Conservation (phyloP, 2,329 filamentous ascomycete genomes). For the Pseudogymnoascus sp. region DNA sequence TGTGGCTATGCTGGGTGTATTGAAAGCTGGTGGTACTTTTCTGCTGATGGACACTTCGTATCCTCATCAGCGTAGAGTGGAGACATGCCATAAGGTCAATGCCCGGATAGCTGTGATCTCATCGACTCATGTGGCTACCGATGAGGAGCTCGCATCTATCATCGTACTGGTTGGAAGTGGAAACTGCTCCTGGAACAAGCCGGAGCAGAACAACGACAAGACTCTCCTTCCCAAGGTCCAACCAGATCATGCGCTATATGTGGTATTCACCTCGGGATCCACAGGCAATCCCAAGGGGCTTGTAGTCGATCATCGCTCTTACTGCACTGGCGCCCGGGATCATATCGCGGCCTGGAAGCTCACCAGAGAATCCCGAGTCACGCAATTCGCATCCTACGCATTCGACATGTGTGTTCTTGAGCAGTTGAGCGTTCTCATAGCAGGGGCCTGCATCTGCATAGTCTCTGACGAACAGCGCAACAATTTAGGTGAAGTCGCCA, state of each 20-base stretch:
- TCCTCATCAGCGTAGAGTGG: constrained; percentile 21
- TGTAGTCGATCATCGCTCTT: constrained; percentile 15
- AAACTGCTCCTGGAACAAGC: not conserved
- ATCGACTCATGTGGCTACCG: not conserved
- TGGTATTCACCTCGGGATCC: constrained; percentile 18
- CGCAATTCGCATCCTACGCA: constrained; percentile 19
- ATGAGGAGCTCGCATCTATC: not conserved
- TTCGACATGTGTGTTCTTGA: constrained; percentile 18
- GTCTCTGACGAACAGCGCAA: constrained; percentile 15
- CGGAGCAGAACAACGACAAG: not conserved
- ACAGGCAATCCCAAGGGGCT: constrained; percentile 21
- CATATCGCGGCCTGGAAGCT: constrained; percentile 1
- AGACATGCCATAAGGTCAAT: not conserved
- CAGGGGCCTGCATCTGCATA: constrained; percentile 19
- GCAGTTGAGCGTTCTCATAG: constrained; percentile 12
- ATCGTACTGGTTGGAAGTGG: not conserved
- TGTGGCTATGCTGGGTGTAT: constrained; percentile 23
- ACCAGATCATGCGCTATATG: not conserved
- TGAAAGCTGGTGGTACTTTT: constrained; percentile 23
- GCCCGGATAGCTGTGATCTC: not conserved
- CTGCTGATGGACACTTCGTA: constrained; percentile 24
- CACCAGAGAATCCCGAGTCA: constrained; percentile 10
- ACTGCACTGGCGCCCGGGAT: constrained; percentile 10
- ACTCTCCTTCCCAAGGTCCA: not conserved
- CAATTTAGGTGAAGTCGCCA: constrained; percentile 10